phyloP scores from a whole-genome alignment of 2,329 filamentous ascomycete genomes.

The Lachnellula willkommii region DNA sequence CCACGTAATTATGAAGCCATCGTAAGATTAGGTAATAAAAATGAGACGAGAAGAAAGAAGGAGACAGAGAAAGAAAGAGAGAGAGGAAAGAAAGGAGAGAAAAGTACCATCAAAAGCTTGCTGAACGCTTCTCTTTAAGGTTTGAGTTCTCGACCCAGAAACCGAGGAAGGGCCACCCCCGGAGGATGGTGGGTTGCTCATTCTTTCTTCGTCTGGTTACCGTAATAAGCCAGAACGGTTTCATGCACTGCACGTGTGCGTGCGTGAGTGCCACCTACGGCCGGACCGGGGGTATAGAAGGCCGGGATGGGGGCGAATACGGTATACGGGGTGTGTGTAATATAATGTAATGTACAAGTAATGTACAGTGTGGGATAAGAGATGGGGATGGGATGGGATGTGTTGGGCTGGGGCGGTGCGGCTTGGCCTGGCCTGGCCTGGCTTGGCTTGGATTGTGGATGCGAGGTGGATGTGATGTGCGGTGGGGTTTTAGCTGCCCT shows the following conservation, averaged over 20 bases:
- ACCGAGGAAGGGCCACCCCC: slow-evolving; percentile 28
- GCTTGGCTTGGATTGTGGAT: too few relatives aligned
- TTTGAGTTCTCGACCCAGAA: slow-evolving; percentile 36
- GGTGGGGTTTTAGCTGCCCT: too few relatives aligned
- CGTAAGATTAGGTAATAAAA: slow-evolving; percentile 1
- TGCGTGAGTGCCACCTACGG: background rate
- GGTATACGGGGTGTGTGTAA: background rate
- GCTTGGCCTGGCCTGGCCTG: too few relatives aligned
- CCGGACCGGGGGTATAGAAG: background rate
- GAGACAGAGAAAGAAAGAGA: slow-evolving; percentile 8
- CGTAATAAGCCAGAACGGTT: background rate
- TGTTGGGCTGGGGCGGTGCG: too few relatives aligned
- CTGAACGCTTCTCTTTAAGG: slow-evolving; percentile 54
- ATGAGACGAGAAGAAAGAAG: slow-evolving; percentile 3
- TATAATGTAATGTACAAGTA: too few relatives aligned
- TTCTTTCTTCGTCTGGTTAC: background rate
- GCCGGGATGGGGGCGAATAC: background rate
- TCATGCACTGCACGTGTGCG: background rate
- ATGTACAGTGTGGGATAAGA: too few relatives aligned
- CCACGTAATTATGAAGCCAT: slow-evolving; percentile 15
- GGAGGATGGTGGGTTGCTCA: slow-evolving; percentile 30
- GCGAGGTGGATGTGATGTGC: too few relatives aligned
- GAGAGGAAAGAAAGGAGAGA: slow-evolving; percentile 4
- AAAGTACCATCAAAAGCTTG: slow-evolving; percentile 54
- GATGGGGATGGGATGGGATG: too few relatives aligned